Conservation (phyloP, 768 basidiomycete species). For the Boletus insuetus region DNA sequence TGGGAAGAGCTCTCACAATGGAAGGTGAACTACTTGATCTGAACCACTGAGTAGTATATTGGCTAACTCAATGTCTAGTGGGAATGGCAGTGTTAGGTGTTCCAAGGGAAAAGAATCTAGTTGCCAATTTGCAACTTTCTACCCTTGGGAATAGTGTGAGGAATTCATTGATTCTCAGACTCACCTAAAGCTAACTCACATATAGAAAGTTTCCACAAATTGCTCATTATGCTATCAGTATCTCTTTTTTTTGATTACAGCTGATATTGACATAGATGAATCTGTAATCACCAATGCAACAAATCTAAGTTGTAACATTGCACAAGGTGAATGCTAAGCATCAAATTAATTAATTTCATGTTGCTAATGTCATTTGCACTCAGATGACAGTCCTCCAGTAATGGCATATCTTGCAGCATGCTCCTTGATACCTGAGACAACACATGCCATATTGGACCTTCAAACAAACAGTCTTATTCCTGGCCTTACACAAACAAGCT, state of each 20-base stretch:
- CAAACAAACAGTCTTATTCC: neutral
- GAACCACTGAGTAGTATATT: too few species aligned
- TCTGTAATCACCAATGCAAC: neutral
- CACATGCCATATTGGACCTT: neutral
- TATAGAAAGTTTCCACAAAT: neutral
- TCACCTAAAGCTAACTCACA: neutral
- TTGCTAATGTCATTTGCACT: neutral
- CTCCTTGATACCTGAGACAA: neutral
- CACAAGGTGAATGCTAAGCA: neutral
- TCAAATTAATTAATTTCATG: neutral
- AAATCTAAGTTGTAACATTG: neutral
- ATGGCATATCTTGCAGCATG: constrained; percentile 8
- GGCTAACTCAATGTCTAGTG: too few species aligned
- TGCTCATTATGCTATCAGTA: neutral
- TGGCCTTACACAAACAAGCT: neutral
- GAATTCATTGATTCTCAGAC: neutral
- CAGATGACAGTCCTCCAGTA: neutral
- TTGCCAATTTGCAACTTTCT: too few species aligned
- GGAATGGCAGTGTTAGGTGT: too few species aligned
- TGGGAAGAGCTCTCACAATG: neutral
- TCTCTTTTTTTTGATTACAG: constrained; percentile 11
- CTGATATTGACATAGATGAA: constrained; percentile 3
- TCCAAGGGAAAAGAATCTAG: too few species aligned
- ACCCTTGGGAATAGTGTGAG: neutral
- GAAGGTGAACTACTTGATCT: neutral